Evolutionary conservation across 106 monocot species (phyloP).

Genomic region (Ottelia alismoides): DNA sequence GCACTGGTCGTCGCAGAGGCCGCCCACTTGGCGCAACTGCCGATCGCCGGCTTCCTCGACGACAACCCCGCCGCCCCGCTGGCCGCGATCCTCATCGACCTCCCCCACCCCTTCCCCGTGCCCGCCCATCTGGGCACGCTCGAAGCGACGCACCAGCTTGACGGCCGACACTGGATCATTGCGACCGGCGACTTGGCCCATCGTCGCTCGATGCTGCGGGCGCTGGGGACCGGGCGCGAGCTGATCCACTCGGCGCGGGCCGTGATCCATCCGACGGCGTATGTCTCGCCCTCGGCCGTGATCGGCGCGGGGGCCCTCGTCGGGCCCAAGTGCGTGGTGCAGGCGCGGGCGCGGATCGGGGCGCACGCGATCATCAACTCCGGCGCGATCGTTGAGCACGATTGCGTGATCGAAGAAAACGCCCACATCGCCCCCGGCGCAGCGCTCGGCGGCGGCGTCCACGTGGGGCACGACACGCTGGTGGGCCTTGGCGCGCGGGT

Average conservation of each 20-base stretch:
- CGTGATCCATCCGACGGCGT: neutral
- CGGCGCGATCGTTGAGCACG: neutral
- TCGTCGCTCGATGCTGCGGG: neutral
- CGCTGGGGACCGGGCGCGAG: neutral
- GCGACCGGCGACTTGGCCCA: neutral
- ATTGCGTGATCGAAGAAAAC: neutral
- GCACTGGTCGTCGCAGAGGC: neutral
- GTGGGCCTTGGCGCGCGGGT: neutral
- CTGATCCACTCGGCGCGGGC: neutral
- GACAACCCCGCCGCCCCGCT: neutral
- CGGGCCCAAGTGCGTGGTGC: neutral
- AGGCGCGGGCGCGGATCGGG: neutral
- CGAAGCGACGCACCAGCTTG: neutral
- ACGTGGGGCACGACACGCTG: neutral
- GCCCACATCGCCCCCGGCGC: neutral
- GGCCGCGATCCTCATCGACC: no score
- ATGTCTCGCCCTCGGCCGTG: neutral
- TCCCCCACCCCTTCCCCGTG: neutral
- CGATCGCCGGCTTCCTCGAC: neutral
- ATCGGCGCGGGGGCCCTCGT: neutral
- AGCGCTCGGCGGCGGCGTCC: neutral
- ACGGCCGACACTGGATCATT: neutral
- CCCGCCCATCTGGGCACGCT: neutral
- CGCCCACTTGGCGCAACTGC: neutral
- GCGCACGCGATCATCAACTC: neutral